Base-by-base conservation (phyloP, 2,329 filamentous ascomycete genomes). In the Hymenoscyphus repandus region DNA sequence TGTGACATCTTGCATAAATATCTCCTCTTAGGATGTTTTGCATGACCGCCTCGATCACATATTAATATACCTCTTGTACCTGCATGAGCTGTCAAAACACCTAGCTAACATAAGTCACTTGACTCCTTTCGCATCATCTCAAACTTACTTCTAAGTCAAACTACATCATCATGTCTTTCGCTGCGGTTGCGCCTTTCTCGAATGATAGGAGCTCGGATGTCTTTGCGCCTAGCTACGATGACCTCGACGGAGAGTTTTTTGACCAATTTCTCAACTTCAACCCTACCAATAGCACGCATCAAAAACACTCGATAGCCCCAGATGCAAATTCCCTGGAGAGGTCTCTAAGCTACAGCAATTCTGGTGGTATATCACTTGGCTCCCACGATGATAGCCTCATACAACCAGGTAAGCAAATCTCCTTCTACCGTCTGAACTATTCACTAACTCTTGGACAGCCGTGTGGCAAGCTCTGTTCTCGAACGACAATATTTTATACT, bases 181-280 rank as follows among this genome's bases (percentile, higher is more conserved):
- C 56, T 39, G 49, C 51, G 7, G 45, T 57, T 34, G 55, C 55
- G 30, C 52, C 53, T 6, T 57, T 52, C 44, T 50, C 73, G 57
- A 66, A 68, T 64, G 70, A 76, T 69, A 79, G 77, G 74, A 71
- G 71, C 53, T 66, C 69, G 61, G 73, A 76, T 50, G 75, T 75
- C 70, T 72, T 76, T 58, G 68, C 68, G 53, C 68, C 71, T 58
- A 62, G 62, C 49, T 69, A 68, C 45, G 69, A 74, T 54, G 79
- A 82, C 64, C 72, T 79, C 53, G 75, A 75, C 67, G 77, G 78
- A 68, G 77, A 78, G 65, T 72, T 84, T 67, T 83, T 85, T 71
- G 78, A 82, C 62, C 75, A 82, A 65, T 83, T 80, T 64, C 73
- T 83, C 66, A 75, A 80, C 58, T 74, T 77, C 67, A 79, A 81